A percentile compares a stretch with the other conserved stretches of the same genome.
These are phyloP conservation scores for Oryza australiensis DNA, from an alignment of 176 grass and related monocot species.

Conservation along the genomic window DNA sequence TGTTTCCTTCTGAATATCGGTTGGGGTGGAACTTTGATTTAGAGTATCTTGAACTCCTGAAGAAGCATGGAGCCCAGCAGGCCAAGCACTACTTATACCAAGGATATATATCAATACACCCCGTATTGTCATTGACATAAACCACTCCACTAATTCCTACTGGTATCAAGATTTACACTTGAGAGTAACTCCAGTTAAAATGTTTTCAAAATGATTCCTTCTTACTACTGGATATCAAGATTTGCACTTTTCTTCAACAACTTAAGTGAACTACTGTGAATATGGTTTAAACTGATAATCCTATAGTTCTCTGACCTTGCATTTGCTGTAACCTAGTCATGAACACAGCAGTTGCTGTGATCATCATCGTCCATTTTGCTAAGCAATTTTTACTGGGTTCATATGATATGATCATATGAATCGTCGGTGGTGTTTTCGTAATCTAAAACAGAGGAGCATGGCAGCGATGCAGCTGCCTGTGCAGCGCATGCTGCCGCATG, in stretches of 20 bases:
- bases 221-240: neutral
- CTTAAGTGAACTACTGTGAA: neutral
- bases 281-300: neutral
- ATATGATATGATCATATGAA: constrained; percentile 17
- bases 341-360: constrained; percentile 12
- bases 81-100: constrained; percentile 53
- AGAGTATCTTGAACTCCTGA: constrained; percentile 31
- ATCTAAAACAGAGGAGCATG: constrained; percentile 31
- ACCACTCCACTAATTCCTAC: neutral
- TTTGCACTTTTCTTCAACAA: neutral
- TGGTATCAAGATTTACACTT: neutral
- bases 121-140: neutral
- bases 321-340: constrained; percentile 10
- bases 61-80: constrained; percentile 53
- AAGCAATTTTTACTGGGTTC: neutral
- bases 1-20: constrained; percentile 47
- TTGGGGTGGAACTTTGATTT: constrained; percentile 20
- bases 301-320: neutral
- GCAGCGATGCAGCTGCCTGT: neutral
- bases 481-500: constrained; percentile 27
- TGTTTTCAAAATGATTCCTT: neutral
- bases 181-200: neutral
- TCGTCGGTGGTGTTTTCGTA: constrained; percentile 30
- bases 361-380: neutral
- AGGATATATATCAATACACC: constrained; percentile 28